Base-by-base conservation (phyloP, 2,329 filamentous ascomycete species). In the Aspergillus sp. region DNA sequence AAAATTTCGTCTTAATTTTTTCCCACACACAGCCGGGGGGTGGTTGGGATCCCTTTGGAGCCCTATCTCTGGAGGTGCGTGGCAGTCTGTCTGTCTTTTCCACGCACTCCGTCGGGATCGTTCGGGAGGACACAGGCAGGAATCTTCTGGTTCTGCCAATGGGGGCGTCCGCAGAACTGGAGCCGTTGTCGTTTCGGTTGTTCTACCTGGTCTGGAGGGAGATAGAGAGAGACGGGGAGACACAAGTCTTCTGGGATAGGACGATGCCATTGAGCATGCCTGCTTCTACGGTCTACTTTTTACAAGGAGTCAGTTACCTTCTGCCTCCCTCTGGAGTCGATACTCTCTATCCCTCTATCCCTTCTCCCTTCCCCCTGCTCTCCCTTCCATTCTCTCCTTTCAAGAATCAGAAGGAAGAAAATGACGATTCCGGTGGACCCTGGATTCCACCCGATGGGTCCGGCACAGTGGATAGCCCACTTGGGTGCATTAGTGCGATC, bases 1-100 rank as follows among this genome's bases (percentile, higher is more conserved):
- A 64, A 68, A 69, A 67, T 70, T 70, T 70, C 65, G 63, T 65
- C 60, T 62, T 65, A 17, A 13, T 64, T 56, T 59, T 60, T 56
- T 52, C 49, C 45, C 53, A 56, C 22, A 22, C 59, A 65, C 64
- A 61, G 59, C 60, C 63, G 61, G 54, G 42, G 52, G 49, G 48
- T 45, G 45, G 46, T 43, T 51, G 59, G 62, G 61, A 22, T 22
- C 22, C 22, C 22, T 22, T 22, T 22, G 22, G 22, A 66, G 65
- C 63, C 65, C 65, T 66, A 66, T 56, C 45, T 33, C 24, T 36
- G 33, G 35, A 38, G 33, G 35, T 38, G 35, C 35, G 35, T 38
- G 35, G 35, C 14, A 38, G 35, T n/a, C n/a, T 1, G 13, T 16
- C 35, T 17, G 14, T 38, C 45, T 45, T 45, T 50, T 51, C 51